Base-by-base conservation (phyloP, 2,329 filamentous ascomycete species). In the Nothophoma quercina region DNA sequence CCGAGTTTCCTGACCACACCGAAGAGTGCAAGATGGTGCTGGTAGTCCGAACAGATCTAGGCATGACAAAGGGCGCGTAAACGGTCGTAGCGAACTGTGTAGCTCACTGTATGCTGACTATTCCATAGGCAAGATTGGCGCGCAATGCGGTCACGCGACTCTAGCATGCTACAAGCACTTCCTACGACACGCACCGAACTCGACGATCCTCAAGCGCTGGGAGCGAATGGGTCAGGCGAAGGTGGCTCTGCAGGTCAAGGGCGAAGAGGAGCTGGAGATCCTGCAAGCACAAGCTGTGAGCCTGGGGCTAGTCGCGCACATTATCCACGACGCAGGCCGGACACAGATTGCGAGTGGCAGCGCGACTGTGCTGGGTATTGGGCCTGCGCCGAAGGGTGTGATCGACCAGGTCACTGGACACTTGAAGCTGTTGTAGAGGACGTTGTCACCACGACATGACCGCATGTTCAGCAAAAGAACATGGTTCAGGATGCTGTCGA, bases 301-400 rank as follows among this genome's bases (percentile, higher is more conserved):
- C 71, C 73, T 97, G 52, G 93, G 95, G 1, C 76, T 99, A 53
- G 93, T 91, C 55, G 91, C 93, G 45, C 89, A 93, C 73, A 87
- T 96, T 45, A 93, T 99, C 62, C 88, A 90, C 68, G 95, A 99
- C 77, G 95, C 95, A n/a, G 95, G 95, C 12, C 85, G 95, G 56
- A 99, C 95, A 36, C 95, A 99, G 83, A 98, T 99, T 75, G 93
- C 92, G 44, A 87, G 89, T 34, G 93, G 95, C 15, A 97, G 92
- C 74, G 84, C 91, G 73, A 99, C 95, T 0, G 95, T 99, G 33
- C 79, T 99, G 43, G 95, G 95, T 1, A 86, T 82, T 52, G 80
- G 78, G 26, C 77, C 85, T 52, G 93, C 88, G 21, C 93, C 93
- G 0, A 93, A 89, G 81, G 93, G 90, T 66, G 79, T 93, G 50